Evolutionary conservation across 208 protist genomes (phyloP).

Genomic region (Leishmania braziliensis): DNA sequence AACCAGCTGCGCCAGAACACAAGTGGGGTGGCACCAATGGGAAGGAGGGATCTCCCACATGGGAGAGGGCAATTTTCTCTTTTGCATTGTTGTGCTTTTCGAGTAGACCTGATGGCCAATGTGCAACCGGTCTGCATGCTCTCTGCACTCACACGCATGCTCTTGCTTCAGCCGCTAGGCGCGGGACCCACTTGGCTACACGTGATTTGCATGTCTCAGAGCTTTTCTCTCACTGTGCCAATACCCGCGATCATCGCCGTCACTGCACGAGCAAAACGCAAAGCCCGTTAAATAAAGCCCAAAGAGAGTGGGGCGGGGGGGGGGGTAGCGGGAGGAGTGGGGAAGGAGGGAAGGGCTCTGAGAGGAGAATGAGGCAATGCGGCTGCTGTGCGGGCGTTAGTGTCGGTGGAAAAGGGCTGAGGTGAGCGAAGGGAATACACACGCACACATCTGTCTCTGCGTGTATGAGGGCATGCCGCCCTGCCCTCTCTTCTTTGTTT

Average conservation of each 20-base stretch:
- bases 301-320: neutral
- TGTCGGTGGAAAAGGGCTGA: neutral
- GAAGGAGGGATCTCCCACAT: neutral
- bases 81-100: conserved; percentile 18
- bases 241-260: neutral
- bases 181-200: neutral
- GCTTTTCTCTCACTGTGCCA: neutral
- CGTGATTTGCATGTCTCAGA: neutral
- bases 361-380: neutral
- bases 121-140: neutral
- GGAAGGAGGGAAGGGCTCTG: neutral
- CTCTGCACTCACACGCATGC: neutral
- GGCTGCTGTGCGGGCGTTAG: neutral
- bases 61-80: neutral
- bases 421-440: neutral
- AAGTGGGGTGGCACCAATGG: neutral
- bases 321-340: neutral
- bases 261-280: neutral
- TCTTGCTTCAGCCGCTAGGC: neutral
- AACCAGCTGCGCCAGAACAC: neutral
- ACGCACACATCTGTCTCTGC: neutral
- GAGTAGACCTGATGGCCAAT: neutral
- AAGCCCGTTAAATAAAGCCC: neutral
- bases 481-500: neutral
- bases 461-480: neutral